A percentile compares a stretch with the other conserved stretches of the same genome.
Evolutionary conservation across 176 grass and related monocot genomes (phyloP).

Genomic region (Aegilops sharonensis): DNA sequence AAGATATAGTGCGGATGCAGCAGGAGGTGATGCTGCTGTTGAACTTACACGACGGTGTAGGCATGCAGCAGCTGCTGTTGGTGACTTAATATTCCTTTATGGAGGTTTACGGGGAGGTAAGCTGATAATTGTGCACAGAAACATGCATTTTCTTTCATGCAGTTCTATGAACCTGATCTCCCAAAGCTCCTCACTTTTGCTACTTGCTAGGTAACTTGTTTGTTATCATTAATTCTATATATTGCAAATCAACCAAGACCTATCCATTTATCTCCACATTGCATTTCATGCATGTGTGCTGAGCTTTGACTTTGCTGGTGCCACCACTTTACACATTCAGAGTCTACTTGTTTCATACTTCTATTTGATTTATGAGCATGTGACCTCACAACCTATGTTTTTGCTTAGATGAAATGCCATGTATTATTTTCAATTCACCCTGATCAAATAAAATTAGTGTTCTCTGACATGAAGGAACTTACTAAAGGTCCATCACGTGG

Average conservation of each 20-base stretch:
- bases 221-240: not conserved
- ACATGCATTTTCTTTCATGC: slow-evolving; percentile 3
- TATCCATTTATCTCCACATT: not conserved
- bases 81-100: slow-evolving; percentile 96
- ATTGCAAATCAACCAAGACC: not conserved
- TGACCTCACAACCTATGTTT: not conserved
- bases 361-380: not conserved
- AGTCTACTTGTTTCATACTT: slow-evolving; percentile 1
- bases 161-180: not conserved
- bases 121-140: slow-evolving; percentile 13
- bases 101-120: slow-evolving; percentile 95
- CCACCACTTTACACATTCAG: not conserved
- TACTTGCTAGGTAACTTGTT: slow-evolving; percentile 6
- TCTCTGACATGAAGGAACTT: not conserved
- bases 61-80: slow-evolving; percentile 92
- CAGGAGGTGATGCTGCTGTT: slow-evolving; percentile 90
- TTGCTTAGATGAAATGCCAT: not conserved
- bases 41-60: slow-evolving; percentile 89
- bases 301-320: slow-evolving; percentile 6
- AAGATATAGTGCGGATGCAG: slow-evolving; percentile 91
- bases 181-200: not conserved
- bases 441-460: not conserved
- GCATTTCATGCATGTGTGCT: not conserved
- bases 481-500: not conserved
- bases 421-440: slow-evolving; percentile 3